Evolutionary conservation across 106 monocot species (phyloP).

Genomic region (Acanthochlamys bracteata): DNA sequence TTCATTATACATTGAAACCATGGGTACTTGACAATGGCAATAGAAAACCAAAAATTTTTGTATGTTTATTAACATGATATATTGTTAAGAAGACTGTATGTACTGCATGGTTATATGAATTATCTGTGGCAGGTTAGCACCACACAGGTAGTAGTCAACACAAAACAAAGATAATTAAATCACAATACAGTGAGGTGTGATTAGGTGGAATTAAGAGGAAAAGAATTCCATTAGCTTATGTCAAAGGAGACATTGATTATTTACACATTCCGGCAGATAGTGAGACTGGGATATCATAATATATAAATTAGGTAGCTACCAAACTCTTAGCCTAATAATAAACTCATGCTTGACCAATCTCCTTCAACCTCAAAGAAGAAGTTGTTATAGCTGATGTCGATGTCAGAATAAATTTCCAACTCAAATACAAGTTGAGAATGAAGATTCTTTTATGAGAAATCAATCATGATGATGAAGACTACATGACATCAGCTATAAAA

Average conservation of each 20-base stretch:
- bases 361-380: not conserved
- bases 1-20: too few relatives aligned
- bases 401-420: not conserved
- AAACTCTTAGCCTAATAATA: not conserved
- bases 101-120: too few relatives aligned
- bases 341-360: too few relatives aligned
- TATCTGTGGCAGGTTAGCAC: too few relatives aligned
- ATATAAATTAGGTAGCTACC: not conserved
- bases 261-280: not conserved
- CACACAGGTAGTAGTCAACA: too few relatives aligned
- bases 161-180: not conserved
- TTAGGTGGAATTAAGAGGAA: not conserved
- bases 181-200: not conserved
- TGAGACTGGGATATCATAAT: conserved; percentile 1
- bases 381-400: not conserved
- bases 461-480: not conserved
- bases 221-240: not conserved
- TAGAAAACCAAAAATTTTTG: too few relatives aligned
- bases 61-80: too few relatives aligned
- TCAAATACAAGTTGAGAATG: not conserved
- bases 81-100: too few relatives aligned
- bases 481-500: not conserved
- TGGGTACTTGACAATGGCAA: too few relatives aligned
- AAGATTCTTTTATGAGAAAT: not conserved
- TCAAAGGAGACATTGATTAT: not conserved